phyloP scores from a whole-genome alignment of 495 filamentous ascomycete species.

The Tetracladium marchalianum region DNA sequence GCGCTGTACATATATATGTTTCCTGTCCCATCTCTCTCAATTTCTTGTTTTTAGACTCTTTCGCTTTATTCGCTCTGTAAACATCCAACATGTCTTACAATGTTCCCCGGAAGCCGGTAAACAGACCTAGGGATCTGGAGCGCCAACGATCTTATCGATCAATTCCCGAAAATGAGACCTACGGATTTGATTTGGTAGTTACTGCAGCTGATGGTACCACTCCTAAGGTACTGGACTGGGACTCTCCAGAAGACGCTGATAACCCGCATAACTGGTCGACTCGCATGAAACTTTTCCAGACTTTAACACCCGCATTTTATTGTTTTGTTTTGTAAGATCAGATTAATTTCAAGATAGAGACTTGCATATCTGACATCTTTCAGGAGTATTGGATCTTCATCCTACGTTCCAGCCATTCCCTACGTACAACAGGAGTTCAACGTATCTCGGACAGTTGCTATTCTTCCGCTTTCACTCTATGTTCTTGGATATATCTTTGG shows the following conservation, averaged over 20 bases:
- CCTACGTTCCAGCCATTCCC: constrained; percentile 13
- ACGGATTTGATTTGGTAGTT: too few relatives aligned
- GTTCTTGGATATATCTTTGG: constrained; percentile 61
- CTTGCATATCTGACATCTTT: background rate
- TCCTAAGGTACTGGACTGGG: constrained; percentile 1
- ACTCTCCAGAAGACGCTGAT: constrained; percentile 19
- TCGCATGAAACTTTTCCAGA: constrained; percentile 22
- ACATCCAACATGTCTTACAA: too few relatives aligned
- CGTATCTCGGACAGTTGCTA: constrained; percentile 5
- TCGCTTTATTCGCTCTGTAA: too few relatives aligned
- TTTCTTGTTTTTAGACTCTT: too few relatives aligned
- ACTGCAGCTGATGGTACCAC: too few relatives aligned
- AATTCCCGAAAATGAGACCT: too few relatives aligned
- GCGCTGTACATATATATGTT: too few relatives aligned
- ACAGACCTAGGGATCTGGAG: too few relatives aligned
- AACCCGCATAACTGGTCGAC: constrained; percentile 35
- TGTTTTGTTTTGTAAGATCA: constrained; percentile 25
- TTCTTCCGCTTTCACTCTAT: constrained; percentile 48
- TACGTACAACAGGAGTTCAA: constrained; percentile 9
- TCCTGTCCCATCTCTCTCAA: too few relatives aligned
- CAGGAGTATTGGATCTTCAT: constrained; percentile 11
- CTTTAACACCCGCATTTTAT: constrained; percentile 26
- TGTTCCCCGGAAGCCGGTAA: too few relatives aligned
- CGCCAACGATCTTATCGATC: too few relatives aligned
- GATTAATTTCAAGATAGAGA: background rate